phyloP scores from a whole-genome alignment of 208 protist genomes.

The Hexamita inflata region DNA sequence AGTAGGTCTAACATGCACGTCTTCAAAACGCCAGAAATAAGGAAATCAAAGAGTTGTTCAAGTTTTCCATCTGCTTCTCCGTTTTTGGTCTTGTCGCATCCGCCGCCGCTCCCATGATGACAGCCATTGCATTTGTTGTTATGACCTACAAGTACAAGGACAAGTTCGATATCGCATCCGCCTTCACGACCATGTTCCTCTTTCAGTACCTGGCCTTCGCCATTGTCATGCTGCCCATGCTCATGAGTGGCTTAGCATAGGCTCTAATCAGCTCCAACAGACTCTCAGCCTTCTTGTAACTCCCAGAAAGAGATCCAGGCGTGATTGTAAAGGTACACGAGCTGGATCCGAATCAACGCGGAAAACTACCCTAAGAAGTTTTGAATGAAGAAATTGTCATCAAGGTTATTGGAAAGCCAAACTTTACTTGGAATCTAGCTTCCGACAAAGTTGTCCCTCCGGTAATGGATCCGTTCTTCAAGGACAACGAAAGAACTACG shows the following conservation, averaged over 20 bases:
- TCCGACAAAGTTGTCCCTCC: neutral
- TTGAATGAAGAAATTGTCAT: neutral
- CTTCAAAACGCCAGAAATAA: slow-evolving; percentile 28
- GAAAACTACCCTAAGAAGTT: too few relatives aligned
- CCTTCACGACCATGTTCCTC: slow-evolving; percentile 9
- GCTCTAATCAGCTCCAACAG: slow-evolving; percentile 3
- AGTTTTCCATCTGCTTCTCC: neutral
- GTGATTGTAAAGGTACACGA: neutral
- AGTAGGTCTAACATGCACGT: slow-evolving; percentile 38
- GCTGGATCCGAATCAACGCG: too few relatives aligned
- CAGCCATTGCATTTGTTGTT: slow-evolving; percentile 12
- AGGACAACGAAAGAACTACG: neutral
- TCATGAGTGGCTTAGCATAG: neutral
- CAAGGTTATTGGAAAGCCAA: neutral
- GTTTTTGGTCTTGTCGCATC: neutral
- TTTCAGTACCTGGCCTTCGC: slow-evolving; percentile 17
- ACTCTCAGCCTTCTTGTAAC: slow-evolving; percentile 14
- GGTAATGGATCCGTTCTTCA: neutral
- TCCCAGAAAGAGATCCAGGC: neutral
- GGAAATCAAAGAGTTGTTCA: neutral
- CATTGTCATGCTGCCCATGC: neutral
- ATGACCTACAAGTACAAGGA: neutral
- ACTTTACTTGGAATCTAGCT: neutral
- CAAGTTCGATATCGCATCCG: neutral
- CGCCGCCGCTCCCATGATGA: neutral